These are phyloP conservation scores for Gomphus bonarii DNA, from an alignment of 1,284 basidiomycete species.

Conservation along the genomic window DNA sequence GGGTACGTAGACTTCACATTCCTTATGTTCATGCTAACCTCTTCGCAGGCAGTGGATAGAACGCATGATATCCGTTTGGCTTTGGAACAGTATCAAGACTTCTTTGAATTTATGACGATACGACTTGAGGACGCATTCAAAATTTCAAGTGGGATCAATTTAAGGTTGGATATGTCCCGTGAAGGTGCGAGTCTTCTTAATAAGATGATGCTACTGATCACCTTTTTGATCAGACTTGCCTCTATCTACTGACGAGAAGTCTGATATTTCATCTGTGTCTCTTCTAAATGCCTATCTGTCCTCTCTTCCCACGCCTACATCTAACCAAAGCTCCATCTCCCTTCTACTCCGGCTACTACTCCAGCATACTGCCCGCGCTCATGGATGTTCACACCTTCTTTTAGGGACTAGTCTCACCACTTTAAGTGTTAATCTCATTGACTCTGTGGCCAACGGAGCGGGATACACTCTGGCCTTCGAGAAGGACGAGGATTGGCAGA, in stretches of 20 bases:
- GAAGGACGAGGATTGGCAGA: constrained; percentile 52
- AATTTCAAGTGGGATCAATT: constrained; percentile 26
- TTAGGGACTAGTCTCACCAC: constrained; percentile 78
- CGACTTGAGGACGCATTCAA: constrained; percentile 60
- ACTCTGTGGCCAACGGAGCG: constrained; percentile 68
- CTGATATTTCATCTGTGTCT: constrained; percentile 29
- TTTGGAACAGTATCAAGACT: constrained; percentile 35
- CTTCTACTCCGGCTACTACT: constrained; percentile 62
- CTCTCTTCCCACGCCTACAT: constrained; percentile 70
- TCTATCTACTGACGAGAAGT: not conserved
- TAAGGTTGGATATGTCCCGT: constrained; percentile 36
- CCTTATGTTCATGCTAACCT: constrained; percentile 13
- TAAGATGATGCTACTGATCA: not conserved
- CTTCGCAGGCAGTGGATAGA: constrained; percentile 40
- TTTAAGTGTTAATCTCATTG: constrained; percentile 68
- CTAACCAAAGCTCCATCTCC: constrained; percentile 51
- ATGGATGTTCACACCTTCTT: constrained; percentile 61
- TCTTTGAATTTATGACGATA: constrained; percentile 47
- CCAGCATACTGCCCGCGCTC: constrained; percentile 50
- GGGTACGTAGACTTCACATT: constrained; percentile 31
- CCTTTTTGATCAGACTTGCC: constrained; percentile 1
- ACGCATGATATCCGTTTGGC: constrained; percentile 37
- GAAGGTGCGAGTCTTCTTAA: constrained; percentile 34
- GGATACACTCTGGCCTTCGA: constrained; percentile 72
- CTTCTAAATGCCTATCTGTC: constrained; percentile 51